Percentiles rank a stretch among this genome's conserved stretches.
phyloP scores from a whole-genome alignment of 2,329 filamentous ascomycete species.

The Podosphaera fusca region DNA sequence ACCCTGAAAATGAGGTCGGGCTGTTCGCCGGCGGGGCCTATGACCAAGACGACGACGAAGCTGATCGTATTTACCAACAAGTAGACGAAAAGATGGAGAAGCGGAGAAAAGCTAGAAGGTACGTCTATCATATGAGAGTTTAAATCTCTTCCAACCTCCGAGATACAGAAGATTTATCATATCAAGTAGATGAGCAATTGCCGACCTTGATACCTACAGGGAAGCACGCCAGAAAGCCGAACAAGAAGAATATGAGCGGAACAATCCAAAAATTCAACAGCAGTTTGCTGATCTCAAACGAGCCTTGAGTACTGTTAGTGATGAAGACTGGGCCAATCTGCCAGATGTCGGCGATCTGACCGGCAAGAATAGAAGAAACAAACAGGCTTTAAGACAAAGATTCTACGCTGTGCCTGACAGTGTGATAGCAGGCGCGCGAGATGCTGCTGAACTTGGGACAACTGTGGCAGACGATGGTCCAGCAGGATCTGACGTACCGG shows the following conservation, averaged over 20 bases:
- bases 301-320: constrained; percentile 64
- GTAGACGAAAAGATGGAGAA: constrained; percentile 95
- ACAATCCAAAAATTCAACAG: constrained; percentile 94
- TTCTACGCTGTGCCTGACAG: constrained; percentile 97
- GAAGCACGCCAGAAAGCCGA: constrained; percentile 86
- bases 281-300: constrained; percentile 94
- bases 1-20: constrained; percentile 91
- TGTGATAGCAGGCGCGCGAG: constrained; percentile 68
- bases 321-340: constrained; percentile 89
- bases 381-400: constrained; percentile 58
- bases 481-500: constrained; percentile 28
- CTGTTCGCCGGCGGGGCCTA: constrained; percentile 89
- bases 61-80: constrained; percentile 83
- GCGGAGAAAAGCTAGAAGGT: constrained; percentile 68
- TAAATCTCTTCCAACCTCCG: constrained; percentile 11
- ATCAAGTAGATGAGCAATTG: constrained; percentile 45
- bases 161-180: constrained; percentile 40
- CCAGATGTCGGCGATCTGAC: constrained; percentile 94
- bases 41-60: constrained; percentile 93
- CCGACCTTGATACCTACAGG: constrained; percentile 52
- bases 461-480: constrained; percentile 65
- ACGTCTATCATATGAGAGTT: constrained; percentile 24
- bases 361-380: constrained; percentile 69
- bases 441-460: constrained; percentile 60
- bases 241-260: constrained; percentile 81